A percentile compares a stretch with the other conserved stretches of the same genome.
Evolutionary conservation across 257 asterid genomes (phyloP).

Genomic region (Parsonsia alboflavescens): DNA sequence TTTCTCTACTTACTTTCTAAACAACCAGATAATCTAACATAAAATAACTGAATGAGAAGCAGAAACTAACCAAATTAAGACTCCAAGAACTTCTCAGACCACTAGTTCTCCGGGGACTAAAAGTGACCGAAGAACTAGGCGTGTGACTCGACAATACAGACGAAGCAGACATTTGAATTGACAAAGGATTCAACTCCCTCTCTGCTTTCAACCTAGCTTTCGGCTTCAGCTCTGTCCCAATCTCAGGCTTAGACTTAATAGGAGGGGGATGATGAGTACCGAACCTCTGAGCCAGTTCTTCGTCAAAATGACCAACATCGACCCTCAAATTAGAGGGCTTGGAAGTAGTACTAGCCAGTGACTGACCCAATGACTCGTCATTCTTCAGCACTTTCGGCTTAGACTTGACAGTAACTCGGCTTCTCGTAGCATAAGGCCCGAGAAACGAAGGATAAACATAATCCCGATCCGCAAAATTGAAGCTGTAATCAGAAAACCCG

Average conservation of each 20-base stretch:
- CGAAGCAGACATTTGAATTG: constrained; percentile 45
- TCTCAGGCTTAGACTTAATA: constrained; percentile 26
- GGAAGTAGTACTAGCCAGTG: constrained; percentile 41
- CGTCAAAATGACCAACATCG: constrained; percentile 21
- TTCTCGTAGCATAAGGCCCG: constrained; percentile 80
- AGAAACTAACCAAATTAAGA: constrained; percentile 40
- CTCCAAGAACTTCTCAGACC: constrained; percentile 37
- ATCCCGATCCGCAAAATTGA: constrained; percentile 79
- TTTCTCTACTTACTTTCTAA: neutral
- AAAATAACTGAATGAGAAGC: neutral
- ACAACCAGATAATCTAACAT: neutral
- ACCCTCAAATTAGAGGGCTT: constrained; percentile 38
- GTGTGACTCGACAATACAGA: constrained; percentile 21
- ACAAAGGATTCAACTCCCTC: constrained; percentile 52
- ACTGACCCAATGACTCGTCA: constrained; percentile 29
- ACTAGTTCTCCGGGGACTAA: constrained; percentile 24
- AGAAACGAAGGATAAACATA: constrained; percentile 84
- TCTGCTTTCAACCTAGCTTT: constrained; percentile 52
- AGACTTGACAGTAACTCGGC: constrained; percentile 47
- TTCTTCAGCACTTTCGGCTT: constrained; percentile 36
- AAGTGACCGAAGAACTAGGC: constrained; percentile 25
- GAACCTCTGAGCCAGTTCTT: constrained; percentile 22
- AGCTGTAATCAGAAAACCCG: constrained; percentile 32
- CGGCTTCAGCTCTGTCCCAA: constrained; percentile 40
- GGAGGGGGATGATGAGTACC: constrained; percentile 24